Evolutionary conservation across 2,329 filamentous ascomycete genomes (phyloP), one percentile per base, ranked within the genome.

Genomic region (Ascochyta koolunga): DNA sequence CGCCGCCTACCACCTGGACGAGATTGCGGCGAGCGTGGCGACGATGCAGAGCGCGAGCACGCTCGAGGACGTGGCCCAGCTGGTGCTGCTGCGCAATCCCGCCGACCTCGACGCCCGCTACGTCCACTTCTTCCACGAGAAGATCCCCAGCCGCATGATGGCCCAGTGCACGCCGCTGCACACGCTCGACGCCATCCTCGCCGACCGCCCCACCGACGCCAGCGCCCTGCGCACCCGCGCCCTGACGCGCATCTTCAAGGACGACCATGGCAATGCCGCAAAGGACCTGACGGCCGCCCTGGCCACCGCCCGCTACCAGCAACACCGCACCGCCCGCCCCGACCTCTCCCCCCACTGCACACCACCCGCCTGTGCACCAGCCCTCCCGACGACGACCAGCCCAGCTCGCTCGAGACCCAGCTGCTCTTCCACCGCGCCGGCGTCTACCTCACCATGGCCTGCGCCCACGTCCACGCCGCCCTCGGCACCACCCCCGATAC

Each of bases 71-170:
- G 88, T 95, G 2, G 90, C 88, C 2, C 81, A 83, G 5, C 79
- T 89, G 57, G 90, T 96, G 27, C 76, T 95, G 57, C 86, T 89
- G 70, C 82, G 89, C 56, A 87, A 84, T 56, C 80, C 85, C n/a
- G 72, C 81, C 44, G 86, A 92, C 67, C 75, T 80, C 37, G 89
- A 95, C 67, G 91, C 90, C 24, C 89, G 88, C 73, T 95, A 95
- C 70, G 91, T 95, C n/a, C 89, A 95, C 70, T 95, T 93, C 77
- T 96, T 96, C 73, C 90, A 93, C 75, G 90, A 96, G 76, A 95
- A 93, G 82, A 93, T 95, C 22, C 89, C 90, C 1, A 89, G 86
- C 35, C 79, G 88, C 36, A 86, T 89, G 70, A 78, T 95, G 70
- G 88, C 86, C 31, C 85, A 90, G 65, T 87, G 83, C 64, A 93